A percentile compares a stretch with the other conserved stretches of the same genome.
phyloP scores from a whole-genome alignment of 1,284 basidiomycete genomes.

The Naganishia liquefaciens region DNA sequence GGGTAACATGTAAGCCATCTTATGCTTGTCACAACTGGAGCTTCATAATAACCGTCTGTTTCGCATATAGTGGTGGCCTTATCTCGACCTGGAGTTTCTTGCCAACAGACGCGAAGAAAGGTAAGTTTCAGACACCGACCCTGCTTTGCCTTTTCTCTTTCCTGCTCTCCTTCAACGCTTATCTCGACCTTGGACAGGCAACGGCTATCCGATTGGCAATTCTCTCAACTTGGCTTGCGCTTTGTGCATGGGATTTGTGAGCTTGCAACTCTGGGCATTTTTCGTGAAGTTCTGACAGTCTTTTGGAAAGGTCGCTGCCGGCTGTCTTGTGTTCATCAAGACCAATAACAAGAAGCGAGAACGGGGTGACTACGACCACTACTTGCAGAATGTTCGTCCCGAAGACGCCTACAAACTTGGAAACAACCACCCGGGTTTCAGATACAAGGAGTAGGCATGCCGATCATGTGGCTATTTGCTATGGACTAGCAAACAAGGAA shows the following conservation, averaged over 20 bases:
- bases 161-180: neutral
- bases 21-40: too few species aligned
- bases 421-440: slow-evolving; percentile 32
- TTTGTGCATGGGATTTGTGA: too few species aligned
- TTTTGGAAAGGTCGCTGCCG: neutral
- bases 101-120: slow-evolving; percentile 30
- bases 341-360: slow-evolving; percentile 30
- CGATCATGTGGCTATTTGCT: neutral
- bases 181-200: neutral
- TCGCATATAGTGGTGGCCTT: slow-evolving; percentile 37
- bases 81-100: slow-evolving; percentile 41
- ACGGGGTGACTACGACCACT: slow-evolving; percentile 28
- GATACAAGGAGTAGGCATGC: slow-evolving; percentile 17
- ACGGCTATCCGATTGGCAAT: slow-evolving; percentile 1
- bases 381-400: slow-evolving; percentile 11
- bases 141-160: too few species aligned
- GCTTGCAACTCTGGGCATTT: too few species aligned
- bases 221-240: neutral
- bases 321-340: slow-evolving; percentile 9
- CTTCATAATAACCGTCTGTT: too few species aligned
- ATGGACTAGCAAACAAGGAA: too few species aligned
- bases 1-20: slow-evolving; percentile 31
- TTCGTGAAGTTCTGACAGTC: neutral
- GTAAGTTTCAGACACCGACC: neutral
- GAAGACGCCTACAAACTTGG: slow-evolving; percentile 30